Conservation (phyloP, 129 eudicot genomes). For the Lactuca sativa region DNA sequence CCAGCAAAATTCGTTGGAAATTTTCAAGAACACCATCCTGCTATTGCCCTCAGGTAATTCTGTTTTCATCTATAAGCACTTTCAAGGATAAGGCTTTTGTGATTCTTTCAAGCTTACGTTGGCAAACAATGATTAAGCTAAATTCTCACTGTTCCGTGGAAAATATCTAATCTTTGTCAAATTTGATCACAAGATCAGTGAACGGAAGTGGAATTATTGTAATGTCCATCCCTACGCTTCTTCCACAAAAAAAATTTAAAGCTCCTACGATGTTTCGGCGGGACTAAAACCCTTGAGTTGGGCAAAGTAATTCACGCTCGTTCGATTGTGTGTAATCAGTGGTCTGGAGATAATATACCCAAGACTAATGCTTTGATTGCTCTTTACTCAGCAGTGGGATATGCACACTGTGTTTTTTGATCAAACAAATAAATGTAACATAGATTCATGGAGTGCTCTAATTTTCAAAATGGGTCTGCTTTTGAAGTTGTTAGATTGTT, state of each 20-base stretch:
- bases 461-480: slow-evolving; percentile 40
- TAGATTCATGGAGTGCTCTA: slow-evolving; percentile 46
- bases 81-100: no score
- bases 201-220: background rate
- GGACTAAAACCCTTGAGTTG: slow-evolving; percentile 31
- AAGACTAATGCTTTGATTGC: slow-evolving; percentile 40
- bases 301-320: slow-evolving; percentile 42
- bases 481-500: slow-evolving; percentile 39
- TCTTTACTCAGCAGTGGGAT: slow-evolving; percentile 30
- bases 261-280: slow-evolving; percentile 28
- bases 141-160: background rate
- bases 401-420: slow-evolving; percentile 47
- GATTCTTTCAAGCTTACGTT: no score
- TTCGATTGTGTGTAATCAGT: slow-evolving; percentile 31
- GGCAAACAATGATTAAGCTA: background rate
- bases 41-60: no score
- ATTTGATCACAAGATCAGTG: background rate
- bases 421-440: slow-evolving; percentile 35
- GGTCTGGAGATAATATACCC: slow-evolving; percentile 29
- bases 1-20: no score
- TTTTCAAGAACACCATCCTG: no score
- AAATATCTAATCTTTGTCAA: background rate
- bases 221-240: background rate
- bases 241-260: background rate
- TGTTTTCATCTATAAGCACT: no score